Evolutionary conservation across 2,329 filamentous ascomycete species (phyloP).

Genomic region (Aspergillus thermomutatus): DNA sequence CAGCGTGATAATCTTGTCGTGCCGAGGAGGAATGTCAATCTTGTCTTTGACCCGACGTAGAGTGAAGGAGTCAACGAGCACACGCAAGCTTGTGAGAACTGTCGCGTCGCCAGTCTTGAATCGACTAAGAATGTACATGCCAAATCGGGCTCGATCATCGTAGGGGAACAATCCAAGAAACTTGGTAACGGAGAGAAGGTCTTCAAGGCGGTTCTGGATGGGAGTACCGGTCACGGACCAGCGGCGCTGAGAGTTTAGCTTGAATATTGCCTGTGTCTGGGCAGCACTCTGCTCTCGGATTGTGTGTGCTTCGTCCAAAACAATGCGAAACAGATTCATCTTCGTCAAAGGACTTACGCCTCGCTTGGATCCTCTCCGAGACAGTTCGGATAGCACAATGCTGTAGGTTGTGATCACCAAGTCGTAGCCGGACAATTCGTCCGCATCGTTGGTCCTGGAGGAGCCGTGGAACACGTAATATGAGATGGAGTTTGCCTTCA

Average conservation of each 20-base stretch:
- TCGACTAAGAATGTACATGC: slow-evolving; percentile 73
- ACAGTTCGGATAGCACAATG: slow-evolving; percentile 76
- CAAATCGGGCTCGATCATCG: slow-evolving; percentile 71
- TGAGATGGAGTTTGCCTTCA: slow-evolving; percentile 61
- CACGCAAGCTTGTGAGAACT: slow-evolving; percentile 73
- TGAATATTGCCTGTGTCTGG: slow-evolving; percentile 80
- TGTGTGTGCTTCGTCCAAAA: slow-evolving; percentile 90
- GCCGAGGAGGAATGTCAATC: slow-evolving; percentile 73
- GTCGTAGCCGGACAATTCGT: slow-evolving; percentile 69
- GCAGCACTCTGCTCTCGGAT: slow-evolving; percentile 82
- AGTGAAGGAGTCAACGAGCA: slow-evolving; percentile 92
- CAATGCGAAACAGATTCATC: slow-evolving; percentile 88
- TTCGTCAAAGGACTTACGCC: slow-evolving; percentile 64
- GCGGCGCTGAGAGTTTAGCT: slow-evolving; percentile 72
- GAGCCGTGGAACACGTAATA: slow-evolving; percentile 86
- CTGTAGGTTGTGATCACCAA: slow-evolving; percentile 91
- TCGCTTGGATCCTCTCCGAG: slow-evolving; percentile 60
- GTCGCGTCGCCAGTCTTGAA: slow-evolving; percentile 85
- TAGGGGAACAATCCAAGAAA: slow-evolving; percentile 86
- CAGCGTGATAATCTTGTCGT: slow-evolving; percentile 70
- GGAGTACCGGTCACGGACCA: slow-evolving; percentile 99
- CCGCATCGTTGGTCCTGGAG: slow-evolving; percentile 66
- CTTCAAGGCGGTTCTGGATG: slow-evolving; percentile 89
- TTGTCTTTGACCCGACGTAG: slow-evolving; percentile 87
- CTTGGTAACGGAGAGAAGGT: slow-evolving; percentile 79